Evolutionary conservation across 129 eudicot species (phyloP), one percentile per base, ranked within the genome.

Genomic region (Centella asiatica): DNA sequence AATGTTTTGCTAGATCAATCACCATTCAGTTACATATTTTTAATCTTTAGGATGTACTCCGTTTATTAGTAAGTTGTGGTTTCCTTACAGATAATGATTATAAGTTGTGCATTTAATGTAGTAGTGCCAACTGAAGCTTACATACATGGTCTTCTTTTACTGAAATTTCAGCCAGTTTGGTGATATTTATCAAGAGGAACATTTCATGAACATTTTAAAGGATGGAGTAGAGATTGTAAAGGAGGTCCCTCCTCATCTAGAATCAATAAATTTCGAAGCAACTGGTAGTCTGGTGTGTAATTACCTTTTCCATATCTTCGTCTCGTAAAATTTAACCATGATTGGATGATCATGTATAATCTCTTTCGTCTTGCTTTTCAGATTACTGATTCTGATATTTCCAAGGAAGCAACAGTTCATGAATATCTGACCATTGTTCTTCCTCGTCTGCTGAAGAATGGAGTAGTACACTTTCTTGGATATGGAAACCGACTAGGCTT

Each of bases 401-500:
- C 84, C 4, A 87, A 92, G 66, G 99, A 92, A 72, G 96, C 96
- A 76, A 78, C 77, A 50, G 78, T 84, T 23, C 60, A 4, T 24
- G 96, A 92, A 24, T 92, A 87, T 65, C 53, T 80, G 13, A 48
- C 61, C 58, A 77, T 72, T 28, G 77, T 87, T 54, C 88, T 84
- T 66, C 99, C 96, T 20, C 34, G 81, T 64, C 84, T 92, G 20
- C 57, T 57, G 47, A 80, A 69, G 46, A 87, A 87, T 63, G 77
- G 86, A 64, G 78, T 87, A 34, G 95, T 92, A 51, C 96, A 92
- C 77, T 78, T 92, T 22, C 99, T 92, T 47, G 99, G 99, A 78
- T 92, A 70, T 64, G 99, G 96, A 59, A 92, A 92, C 59, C 83
- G 99, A 11, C 90, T 92, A 57, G 99, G 96, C 3, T 92, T 92